These are phyloP conservation scores for Hevea brasiliensis DNA, from an alignment of 345 rosid species.

Conservation along the genomic window DNA sequence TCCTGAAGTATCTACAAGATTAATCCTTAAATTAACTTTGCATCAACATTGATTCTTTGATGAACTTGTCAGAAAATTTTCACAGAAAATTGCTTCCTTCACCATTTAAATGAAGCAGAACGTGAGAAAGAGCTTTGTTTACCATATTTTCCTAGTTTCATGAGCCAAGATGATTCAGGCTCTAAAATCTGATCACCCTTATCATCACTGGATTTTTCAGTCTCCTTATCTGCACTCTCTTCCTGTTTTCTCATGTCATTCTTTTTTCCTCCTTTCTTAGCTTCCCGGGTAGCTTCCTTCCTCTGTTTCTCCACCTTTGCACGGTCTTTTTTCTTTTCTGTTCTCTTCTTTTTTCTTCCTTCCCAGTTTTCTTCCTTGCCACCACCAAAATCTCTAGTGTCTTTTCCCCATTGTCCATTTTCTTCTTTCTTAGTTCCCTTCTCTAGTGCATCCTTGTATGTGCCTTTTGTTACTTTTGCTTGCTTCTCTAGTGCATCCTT, in stretches of 20 bases:
- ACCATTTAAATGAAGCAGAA: slow-evolving; percentile 19
- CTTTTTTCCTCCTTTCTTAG: not conserved
- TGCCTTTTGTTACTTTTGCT: not conserved
- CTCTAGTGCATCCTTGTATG: not conserved
- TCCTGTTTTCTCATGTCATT: not conserved
- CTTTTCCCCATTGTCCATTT: not conserved
- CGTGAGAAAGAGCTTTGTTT: slow-evolving; percentile 21
- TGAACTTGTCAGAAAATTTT: not conserved
- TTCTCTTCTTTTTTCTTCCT: not conserved
- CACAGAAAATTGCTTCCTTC: not conserved
- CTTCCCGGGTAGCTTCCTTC: no score
- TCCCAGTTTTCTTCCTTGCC: slow-evolving; percentile 6
- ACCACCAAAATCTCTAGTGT: no score
- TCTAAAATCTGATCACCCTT: slow-evolving; percentile 45
- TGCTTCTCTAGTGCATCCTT: slow-evolving; percentile 37
- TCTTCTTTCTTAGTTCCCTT: slow-evolving; percentile 16
- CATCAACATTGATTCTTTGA: no score
- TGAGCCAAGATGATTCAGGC: slow-evolving; percentile 54
- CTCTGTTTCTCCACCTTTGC: not conserved
- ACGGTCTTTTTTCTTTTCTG: slow-evolving; percentile 4
- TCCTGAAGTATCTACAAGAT: not conserved
- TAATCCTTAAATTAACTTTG: no score
- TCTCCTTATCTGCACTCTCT: not conserved
- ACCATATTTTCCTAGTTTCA: slow-evolving; percentile 28
- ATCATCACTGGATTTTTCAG: not conserved